phyloP scores from a whole-genome alignment of 2,329 filamentous ascomycete species.

The Didymella lethalis region DNA sequence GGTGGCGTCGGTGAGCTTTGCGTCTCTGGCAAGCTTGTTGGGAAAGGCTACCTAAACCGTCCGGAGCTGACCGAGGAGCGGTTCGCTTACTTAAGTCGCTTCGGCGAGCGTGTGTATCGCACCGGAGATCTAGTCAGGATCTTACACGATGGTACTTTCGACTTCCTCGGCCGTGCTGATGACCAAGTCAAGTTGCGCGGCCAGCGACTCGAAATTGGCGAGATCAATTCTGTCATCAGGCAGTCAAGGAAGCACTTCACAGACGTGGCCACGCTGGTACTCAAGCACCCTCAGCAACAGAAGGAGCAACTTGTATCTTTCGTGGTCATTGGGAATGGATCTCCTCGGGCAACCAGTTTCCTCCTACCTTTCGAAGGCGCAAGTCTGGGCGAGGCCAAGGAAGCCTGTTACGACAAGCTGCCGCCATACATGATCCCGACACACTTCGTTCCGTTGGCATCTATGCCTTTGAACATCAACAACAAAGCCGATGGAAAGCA shows the following conservation, averaged over 20 bases:
- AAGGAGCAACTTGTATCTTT: slow-evolving; percentile 87
- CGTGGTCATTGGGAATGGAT: slow-evolving; percentile 48
- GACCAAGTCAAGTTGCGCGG: slow-evolving; percentile 93
- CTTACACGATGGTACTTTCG: slow-evolving; percentile 80
- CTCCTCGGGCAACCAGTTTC: slow-evolving; percentile 30
- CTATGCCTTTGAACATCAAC: slow-evolving; percentile 82
- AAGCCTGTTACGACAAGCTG: slow-evolving; percentile 72
- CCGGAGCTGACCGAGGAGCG: slow-evolving; percentile 77
- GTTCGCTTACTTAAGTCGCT: slow-evolving; percentile 70
- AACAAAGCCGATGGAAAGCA: slow-evolving; percentile 85
- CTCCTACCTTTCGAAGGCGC: slow-evolving; percentile 29
- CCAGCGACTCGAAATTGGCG: slow-evolving; percentile 86
- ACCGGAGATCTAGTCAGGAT: slow-evolving; percentile 89
- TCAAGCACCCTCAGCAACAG: slow-evolving; percentile 73
- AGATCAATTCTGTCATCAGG: slow-evolving; percentile 86
- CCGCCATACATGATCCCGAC: slow-evolving; percentile 92
- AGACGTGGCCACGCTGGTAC: slow-evolving; percentile 79
- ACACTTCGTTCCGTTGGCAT: slow-evolving; percentile 75
- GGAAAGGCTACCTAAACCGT: slow-evolving; percentile 86
- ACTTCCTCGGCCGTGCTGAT: slow-evolving; percentile 87
- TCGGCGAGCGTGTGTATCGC: slow-evolving; percentile 70
- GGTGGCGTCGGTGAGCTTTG: slow-evolving; percentile 89
- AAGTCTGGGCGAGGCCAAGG: slow-evolving; percentile 39
- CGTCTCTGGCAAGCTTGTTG: slow-evolving; percentile 84
- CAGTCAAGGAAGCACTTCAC: slow-evolving; percentile 64